Base-by-base conservation (phyloP, 768 basidiomycete species). In the Tylopilus rubrobrunneus region DNA sequence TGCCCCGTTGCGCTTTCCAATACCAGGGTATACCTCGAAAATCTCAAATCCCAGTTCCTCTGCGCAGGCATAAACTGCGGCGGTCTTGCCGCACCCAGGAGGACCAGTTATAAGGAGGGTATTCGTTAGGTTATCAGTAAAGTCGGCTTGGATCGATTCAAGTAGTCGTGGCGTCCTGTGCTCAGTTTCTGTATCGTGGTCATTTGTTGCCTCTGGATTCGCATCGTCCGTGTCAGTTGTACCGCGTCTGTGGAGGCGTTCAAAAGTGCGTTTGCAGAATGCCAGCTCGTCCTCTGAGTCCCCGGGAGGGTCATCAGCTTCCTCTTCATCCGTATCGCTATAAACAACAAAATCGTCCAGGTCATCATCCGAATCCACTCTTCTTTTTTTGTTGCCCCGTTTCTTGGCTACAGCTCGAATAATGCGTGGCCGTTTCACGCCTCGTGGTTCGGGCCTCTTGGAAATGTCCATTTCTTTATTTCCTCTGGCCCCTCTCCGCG, bases 1-100 rank as follows among this genome's bases (percentile, higher is more conserved):
- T 25, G 83, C 76, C 7, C 89, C 90, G 55, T 83, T 89, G 34
- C 97, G 82, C 63, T 82, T 89, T n/a, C 94, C 94, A 48, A 95
- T 85, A 3, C 97, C 97, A 25, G 97, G 91, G 71, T 94, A 89
- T 12, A 98, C 93, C 68, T 99, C 97, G 64, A 98, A 97, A 12
- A 98, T 84, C 47, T 95, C 91, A 91, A 92, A 99, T 14, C 86
- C 92, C 33, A 99, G 77, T 71, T 99, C 96, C 50, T 85, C 83
- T 5, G 94, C 92, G 64, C 93, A 95, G 0, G 96, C 94, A 70
- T 97, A 94, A 2, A 97, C 87, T 21, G 92, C 81, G 2, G 92
- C 86, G 6, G 93, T 95, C 74, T 99, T 99, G 31, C 97, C 97
- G 49, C 77, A 78, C 11, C 95, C 96, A 31, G 79, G 71, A 1